Conservation (phyloP, 1,284 basidiomycete species). For the Laetiporus sulphureus region DNA sequence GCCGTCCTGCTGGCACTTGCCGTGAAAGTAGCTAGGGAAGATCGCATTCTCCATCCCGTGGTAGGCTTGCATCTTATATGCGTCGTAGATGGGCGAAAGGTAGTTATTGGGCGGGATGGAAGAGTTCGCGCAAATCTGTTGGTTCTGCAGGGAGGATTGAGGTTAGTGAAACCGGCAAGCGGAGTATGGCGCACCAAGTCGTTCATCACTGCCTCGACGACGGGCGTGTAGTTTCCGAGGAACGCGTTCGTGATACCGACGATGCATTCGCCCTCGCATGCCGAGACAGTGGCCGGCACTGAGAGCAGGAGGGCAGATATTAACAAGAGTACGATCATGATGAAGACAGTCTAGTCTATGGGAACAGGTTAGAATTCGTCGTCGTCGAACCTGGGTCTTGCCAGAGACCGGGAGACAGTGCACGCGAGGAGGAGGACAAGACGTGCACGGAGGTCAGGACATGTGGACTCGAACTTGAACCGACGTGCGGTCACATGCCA, state of each 20-base stretch:
- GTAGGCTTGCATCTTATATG: conserved; percentile 41
- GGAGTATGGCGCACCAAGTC: conserved; percentile 31
- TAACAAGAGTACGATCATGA: conserved; percentile 16
- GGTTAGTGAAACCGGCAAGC: no score
- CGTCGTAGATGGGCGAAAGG: conserved; percentile 39
- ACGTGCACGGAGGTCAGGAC: no score
- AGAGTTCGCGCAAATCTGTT: no score
- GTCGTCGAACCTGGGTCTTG: no score
- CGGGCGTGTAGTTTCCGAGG: conserved; percentile 40
- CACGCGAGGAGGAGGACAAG: no score
- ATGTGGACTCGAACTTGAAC: no score
- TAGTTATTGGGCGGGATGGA: conserved; percentile 29
- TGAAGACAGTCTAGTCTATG: no score
- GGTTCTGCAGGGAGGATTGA: no score
- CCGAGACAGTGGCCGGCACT: conserved; percentile 34
- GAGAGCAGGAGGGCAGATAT: conserved; percentile 19
- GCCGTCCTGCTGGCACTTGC: conserved; percentile 59
- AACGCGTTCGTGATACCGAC: conserved; percentile 48
- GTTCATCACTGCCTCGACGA: conserved; percentile 30
- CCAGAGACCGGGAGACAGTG: no score
- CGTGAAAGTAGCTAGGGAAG: conserved; percentile 65
- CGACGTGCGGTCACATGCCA: no score
- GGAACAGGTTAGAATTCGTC: no score
- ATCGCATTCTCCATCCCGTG: conserved; percentile 41
- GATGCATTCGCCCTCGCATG: conserved; percentile 69